Percentiles rank a stretch among this genome's conserved stretches.
Evolutionary conservation across 106 monocot genomes (phyloP).

Genomic region (Alisma plantagoaquatica): DNA sequence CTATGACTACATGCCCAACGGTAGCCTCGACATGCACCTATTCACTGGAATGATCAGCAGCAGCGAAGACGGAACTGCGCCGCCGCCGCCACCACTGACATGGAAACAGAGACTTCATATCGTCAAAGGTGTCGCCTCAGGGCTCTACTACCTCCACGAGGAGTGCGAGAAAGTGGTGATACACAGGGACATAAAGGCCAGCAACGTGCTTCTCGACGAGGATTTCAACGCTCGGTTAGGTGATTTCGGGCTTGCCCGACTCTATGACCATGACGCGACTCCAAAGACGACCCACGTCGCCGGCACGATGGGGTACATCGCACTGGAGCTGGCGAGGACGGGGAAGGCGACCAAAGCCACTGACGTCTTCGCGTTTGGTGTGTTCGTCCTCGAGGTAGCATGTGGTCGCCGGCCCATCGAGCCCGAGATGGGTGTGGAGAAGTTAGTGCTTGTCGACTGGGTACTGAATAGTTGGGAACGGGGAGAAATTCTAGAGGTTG

Average conservation of each 20-base stretch:
- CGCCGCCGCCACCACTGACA: neutral
- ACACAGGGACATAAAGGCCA: no score
- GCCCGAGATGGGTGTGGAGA: neutral
- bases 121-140: conserved; percentile 1
- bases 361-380: conserved; percentile 4
- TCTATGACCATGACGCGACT: conserved; percentile 3
- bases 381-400: conserved; percentile 5
- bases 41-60: no score
- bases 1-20: conserved; percentile 28
- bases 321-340: neutral
- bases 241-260: conserved; percentile 4
- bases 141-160: neutral
- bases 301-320: conserved; percentile 1
- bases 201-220: neutral
- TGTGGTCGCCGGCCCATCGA: conserved; percentile 3
- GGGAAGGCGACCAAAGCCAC: conserved; percentile 2
- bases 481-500: neutral
- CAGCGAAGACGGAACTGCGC: no score
- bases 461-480: neutral
- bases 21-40: conserved; percentile 22
- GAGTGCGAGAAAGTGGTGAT: conserved; percentile 4
- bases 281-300: conserved; percentile 1
- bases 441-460: neutral
- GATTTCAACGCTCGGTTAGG: neutral
- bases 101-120: conserved; percentile 2